Conservation (phyloP, 495 filamentous ascomycete species). For the Penicillium subrubescens region DNA sequence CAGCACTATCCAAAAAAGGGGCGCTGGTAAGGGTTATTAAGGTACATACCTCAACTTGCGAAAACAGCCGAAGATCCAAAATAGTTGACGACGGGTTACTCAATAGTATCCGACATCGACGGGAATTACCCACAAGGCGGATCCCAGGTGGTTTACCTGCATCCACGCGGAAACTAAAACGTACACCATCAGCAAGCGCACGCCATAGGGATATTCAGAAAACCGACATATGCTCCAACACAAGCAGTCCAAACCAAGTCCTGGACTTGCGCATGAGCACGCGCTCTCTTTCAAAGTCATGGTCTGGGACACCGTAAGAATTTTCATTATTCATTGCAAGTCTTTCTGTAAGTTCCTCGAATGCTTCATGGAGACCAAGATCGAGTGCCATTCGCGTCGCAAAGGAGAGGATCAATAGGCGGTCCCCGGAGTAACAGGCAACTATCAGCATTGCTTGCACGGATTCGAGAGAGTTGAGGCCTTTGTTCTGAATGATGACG, state of each 20-base stretch:
- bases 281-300: slow-evolving; percentile 31
- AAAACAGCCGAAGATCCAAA: slow-evolving; percentile 52
- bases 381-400: slow-evolving; percentile 52
- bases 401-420: slow-evolving; percentile 47
- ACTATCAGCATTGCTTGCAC: slow-evolving; percentile 52
- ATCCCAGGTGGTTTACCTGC: slow-evolving; percentile 52
- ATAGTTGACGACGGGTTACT: slow-evolving; percentile 44
- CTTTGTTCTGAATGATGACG: slow-evolving; percentile 44
- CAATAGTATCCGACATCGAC: slow-evolving; percentile 46
- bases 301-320: slow-evolving; percentile 10
- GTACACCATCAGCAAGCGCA: slow-evolving; percentile 5
- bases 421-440: slow-evolving; percentile 52
- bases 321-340: slow-evolving; percentile 34
- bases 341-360: slow-evolving; percentile 39
- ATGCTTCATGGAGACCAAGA: slow-evolving; percentile 44
- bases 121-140: slow-evolving; percentile 39
- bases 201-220: background rate
- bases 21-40: background rate
- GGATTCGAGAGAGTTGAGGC: slow-evolving; percentile 42
- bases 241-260: slow-evolving; percentile 50
- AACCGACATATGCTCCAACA: slow-evolving; percentile 50
- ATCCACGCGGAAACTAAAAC: slow-evolving; percentile 49
- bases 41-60: slow-evolving; percentile 51
- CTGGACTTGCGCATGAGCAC: slow-evolving; percentile 42
- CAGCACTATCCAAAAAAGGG: background rate